Evolutionary conservation across 371 early-diverging fungal species (phyloP), one percentile per base, ranked within the genome.

Genomic region (Mucor lusitanicus): DNA sequence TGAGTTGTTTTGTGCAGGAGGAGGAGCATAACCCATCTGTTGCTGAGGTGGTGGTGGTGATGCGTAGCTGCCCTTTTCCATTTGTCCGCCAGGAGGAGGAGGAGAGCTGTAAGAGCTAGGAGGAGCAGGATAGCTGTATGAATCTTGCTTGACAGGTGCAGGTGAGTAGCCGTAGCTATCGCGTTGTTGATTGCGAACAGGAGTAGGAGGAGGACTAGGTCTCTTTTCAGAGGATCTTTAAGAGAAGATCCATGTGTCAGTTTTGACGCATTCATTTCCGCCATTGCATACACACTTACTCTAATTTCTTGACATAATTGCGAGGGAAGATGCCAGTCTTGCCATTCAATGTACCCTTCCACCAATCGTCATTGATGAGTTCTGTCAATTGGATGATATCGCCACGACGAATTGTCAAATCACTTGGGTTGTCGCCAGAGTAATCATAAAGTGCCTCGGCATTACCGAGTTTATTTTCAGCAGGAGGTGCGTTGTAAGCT

Each of bases 261-360:
- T 63, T 63, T 65, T 33, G 55, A 33, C 6, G 63, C 27, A 32
- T 60, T 59, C 62, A 9, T 28, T 23, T 35, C 13, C 3, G 9
- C 23, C n/a, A 21, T 4, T 6, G 6, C 21, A 11, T 48, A 17
- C n/a, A 15, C 6, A 62, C 65, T 65, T 69, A 61, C 70, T 55
- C 62, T 30, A 66, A 40, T 63, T 61, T 63, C 37, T 62, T 70
- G 21, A 95, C 94, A 81, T 96, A 95, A 64, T 85, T 91, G 6
- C 88, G 87, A 9, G 97, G 97, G 62, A 97, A 90, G 21, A 90
- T 85, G 0, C 97, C 97, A 5, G 81, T 80, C 9, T 74, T 65
- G 9, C 92, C 92, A 59, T 88, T 73, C 23, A 57, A 50, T 44
- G 67, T 78, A 87, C 91, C 92, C 80, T 89, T 85, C 87, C 91